Conservation (phyloP, 352 stramenopile genomes). For the Aphanomyces invadans region DNA sequence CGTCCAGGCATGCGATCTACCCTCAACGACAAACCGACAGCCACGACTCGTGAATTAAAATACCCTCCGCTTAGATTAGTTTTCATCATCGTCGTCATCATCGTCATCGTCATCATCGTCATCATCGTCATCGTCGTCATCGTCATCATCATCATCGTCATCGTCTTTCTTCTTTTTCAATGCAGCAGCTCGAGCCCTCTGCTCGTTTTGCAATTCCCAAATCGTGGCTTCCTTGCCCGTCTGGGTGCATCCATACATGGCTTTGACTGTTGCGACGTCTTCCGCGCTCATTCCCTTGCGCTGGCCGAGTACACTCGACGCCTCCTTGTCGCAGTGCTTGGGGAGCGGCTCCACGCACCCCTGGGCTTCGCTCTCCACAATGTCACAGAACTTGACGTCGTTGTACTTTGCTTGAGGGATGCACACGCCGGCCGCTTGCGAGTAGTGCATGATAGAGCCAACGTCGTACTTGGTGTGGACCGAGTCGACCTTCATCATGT, state of each 20-base stretch:
- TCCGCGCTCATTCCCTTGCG: slow-evolving; percentile 46
- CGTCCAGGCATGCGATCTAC: too few relatives aligned
- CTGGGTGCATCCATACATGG: slow-evolving; percentile 30
- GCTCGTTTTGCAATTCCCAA: neutral
- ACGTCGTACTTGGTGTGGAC: slow-evolving; percentile 64
- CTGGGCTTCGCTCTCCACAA: slow-evolving; percentile 33
- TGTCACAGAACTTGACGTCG: slow-evolving; percentile 57
- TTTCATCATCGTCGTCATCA: slow-evolving; percentile 4
- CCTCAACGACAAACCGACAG: too few relatives aligned
- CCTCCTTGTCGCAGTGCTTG: slow-evolving; percentile 43
- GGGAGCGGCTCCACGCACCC: slow-evolving; percentile 53
- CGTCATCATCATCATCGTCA: neutral
- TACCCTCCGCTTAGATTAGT: too few relatives aligned
- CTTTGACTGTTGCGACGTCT: slow-evolving; percentile 40
- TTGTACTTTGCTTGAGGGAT: slow-evolving; percentile 41
- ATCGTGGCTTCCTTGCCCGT: neutral
- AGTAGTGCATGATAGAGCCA: slow-evolving; percentile 76
- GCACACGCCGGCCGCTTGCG: slow-evolving; percentile 66
- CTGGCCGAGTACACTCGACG: slow-evolving; percentile 55
- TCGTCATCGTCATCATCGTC: neutral
- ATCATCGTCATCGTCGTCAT: neutral
- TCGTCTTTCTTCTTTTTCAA: neutral
- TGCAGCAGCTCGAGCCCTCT: neutral
- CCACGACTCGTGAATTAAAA: too few relatives aligned
- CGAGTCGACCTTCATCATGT: slow-evolving; percentile 67